Percentiles rank a stretch among this genome's conserved stretches.
Evolutionary conservation across 129 eudicot genomes (phyloP).

Genomic region (Centaurea solstitialis): DNA sequence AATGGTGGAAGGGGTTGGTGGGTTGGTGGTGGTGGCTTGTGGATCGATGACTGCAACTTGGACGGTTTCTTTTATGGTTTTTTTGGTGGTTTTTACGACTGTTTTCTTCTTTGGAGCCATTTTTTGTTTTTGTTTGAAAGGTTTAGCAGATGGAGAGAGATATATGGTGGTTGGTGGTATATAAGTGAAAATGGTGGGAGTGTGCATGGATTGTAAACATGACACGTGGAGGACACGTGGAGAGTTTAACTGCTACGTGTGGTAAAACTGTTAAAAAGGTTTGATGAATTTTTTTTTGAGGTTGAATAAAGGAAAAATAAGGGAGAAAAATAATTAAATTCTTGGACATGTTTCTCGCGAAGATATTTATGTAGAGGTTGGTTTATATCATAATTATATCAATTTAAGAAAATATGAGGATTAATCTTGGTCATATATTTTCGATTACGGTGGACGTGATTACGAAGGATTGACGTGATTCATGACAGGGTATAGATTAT

Average conservation of each 20-base stretch:
- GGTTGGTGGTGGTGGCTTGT: slow-evolving; percentile 23
- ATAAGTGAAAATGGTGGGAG: slow-evolving; percentile 1
- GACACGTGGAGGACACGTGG: slow-evolving; percentile 36
- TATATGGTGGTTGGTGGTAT: background rate
- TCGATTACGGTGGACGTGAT: too few species aligned
- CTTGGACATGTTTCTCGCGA: too few species aligned
- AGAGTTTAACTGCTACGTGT: slow-evolving; percentile 46
- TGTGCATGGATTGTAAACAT: background rate
- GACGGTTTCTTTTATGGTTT: slow-evolving; percentile 63
- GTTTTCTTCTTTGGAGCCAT: slow-evolving; percentile 61
- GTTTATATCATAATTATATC: too few species aligned
- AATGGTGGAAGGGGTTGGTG: slow-evolving; percentile 7
- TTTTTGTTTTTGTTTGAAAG: background rate
- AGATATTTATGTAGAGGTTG: too few species aligned
- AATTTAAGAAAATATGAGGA: too few species aligned
- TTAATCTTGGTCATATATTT: too few species aligned
- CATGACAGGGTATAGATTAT: too few species aligned
- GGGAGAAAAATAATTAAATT: too few species aligned
- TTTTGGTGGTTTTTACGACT: slow-evolving; percentile 55
- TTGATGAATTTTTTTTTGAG: too few species aligned
- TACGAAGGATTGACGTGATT: too few species aligned
- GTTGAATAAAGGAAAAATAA: too few species aligned
- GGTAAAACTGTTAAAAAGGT: slow-evolving; percentile 39
- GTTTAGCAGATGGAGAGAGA: too few species aligned
- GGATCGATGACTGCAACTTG: slow-evolving; percentile 41